Evolutionary conservation across 2,329 filamentous ascomycete species (phyloP).

Genomic region (Furcasterigmium furcatum): DNA sequence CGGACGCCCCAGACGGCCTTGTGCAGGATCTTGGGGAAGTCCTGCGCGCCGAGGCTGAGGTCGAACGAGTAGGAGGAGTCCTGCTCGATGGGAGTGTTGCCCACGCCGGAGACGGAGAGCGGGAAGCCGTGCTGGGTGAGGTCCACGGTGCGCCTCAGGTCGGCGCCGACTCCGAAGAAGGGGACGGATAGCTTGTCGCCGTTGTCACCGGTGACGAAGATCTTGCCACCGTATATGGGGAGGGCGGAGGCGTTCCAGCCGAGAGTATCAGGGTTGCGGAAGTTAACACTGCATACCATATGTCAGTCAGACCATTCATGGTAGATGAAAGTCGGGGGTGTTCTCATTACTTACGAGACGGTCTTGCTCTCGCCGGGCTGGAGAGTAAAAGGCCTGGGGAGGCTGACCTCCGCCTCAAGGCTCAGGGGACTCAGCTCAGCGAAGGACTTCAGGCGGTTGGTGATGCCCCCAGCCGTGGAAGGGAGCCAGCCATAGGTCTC

Average conservation of each 20-base stretch:
- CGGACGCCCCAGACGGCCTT: constrained; percentile 13
- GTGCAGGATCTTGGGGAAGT: constrained; percentile 10
- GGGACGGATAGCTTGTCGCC: constrained; percentile 27
- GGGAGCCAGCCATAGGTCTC: constrained; percentile 22
- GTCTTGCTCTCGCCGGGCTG: constrained; percentile 19
- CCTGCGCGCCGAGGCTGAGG: background rate
- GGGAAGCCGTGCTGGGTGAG: background rate
- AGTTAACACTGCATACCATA: constrained; percentile 17
- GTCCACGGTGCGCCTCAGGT: constrained; percentile 10
- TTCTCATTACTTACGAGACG: constrained; percentile 18
- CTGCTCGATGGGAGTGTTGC: background rate
- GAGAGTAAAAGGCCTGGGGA: constrained; percentile 18
- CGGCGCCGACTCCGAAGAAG: constrained; percentile 24
- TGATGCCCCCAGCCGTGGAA: background rate
- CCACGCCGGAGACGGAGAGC: background rate
- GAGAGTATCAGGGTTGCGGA: constrained; percentile 20
- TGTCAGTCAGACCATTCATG: background rate
- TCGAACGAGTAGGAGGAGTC: constrained; percentile 37
- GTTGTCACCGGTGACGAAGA: constrained; percentile 22
- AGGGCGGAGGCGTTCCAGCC: constrained; percentile 20
- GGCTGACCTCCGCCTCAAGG: constrained; percentile 12
- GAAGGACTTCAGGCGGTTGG: constrained; percentile 12
- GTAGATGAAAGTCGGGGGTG: constrained; percentile 23
- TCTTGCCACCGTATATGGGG: constrained; percentile 30
- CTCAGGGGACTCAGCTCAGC: constrained; percentile 15